A percentile compares a stretch with the other conserved stretches of the same genome.
These are phyloP conservation scores for Colletotrichum phormii DNA, from an alignment of 2,329 filamentous ascomycete genomes.

Conservation along the genomic window DNA sequence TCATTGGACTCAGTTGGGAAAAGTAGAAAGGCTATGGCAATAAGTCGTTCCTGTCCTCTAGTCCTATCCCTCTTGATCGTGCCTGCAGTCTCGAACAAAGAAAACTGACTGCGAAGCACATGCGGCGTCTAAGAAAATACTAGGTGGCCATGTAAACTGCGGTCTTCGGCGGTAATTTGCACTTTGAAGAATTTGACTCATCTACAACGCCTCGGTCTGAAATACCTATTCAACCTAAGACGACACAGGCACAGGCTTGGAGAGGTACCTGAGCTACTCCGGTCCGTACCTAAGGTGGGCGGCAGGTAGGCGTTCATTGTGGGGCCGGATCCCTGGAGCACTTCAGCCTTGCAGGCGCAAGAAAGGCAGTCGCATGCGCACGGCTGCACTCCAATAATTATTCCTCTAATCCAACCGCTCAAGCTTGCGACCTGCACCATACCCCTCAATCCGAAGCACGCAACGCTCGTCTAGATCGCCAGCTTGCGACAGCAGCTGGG, in stretches of 20 bases:
- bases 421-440: not conserved
- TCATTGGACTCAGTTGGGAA: too few relatives aligned
- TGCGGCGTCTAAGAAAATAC: too few relatives aligned
- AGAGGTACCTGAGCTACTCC: not conserved
- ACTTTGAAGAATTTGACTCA: not conserved
- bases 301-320: not conserved
- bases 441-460: too few relatives aligned
- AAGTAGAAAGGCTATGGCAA: not conserved
- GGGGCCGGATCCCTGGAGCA: slow-evolving; percentile 9
- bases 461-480: not conserved
- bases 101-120: too few relatives aligned
- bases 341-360: slow-evolving; percentile 49
- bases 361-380: slow-evolving; percentile 14
- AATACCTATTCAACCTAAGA: not conserved
- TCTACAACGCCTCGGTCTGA: not conserved
- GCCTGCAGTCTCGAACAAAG: not conserved
- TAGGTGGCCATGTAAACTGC: too few relatives aligned
- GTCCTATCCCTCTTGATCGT: not conserved
- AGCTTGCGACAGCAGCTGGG: not conserved
- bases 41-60: not conserved
- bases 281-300: too few relatives aligned
- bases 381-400: slow-evolving; percentile 18
- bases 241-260: not conserved
- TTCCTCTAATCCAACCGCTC: not conserved
- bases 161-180: too few relatives aligned